Base-by-base conservation (phyloP, 768 basidiomycete species). In the Suillus variegatus region DNA sequence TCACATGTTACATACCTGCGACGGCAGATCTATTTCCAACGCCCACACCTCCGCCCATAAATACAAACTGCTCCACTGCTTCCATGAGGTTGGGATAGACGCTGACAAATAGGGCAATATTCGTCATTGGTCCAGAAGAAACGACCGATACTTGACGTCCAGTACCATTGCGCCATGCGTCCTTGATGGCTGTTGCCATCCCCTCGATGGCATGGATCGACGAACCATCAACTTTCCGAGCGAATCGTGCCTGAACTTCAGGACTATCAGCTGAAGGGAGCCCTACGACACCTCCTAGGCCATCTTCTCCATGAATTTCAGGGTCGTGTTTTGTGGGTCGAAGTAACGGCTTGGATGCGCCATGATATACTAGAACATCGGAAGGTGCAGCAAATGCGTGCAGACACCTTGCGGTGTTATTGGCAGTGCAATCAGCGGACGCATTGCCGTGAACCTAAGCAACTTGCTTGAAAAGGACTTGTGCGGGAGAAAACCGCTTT, bases 41-140 rank as follows among this genome's bases (percentile, higher is more conserved):
- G 10, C 94, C 94, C 36, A 93, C 88, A 3, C 88, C 93, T n/a
- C 94, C 94, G 13, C 94, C 94, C 94, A 97, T 96, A 71, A 94
- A 83, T 16, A 86, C 83, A 51, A 87, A 78, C 62, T 84, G 77
- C 49, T 82, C 81, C 7, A 88, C 75, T 13, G 77, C 83, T 3
- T 79, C 78, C 22, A 85, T 67, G 4, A 88, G 76, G 36, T 86
- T 81, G 0, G 87, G 85, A 79, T 87, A 85, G 2, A 83, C 84
- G 64, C 80, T 79, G 20, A 89, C 79, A 69, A 93, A 90, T 7
- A 90, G 75, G 0, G 88, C 89, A 43, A 92, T 82, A 67, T 95
- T 97, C 22, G 95, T 95, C 87, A 93, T 87, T 1, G 94, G 91
- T 0, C 94, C 94, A 4, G 84, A 88, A 1, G 93, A 92, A 1